Conservation (phyloP, 768 basidiomycete species). For the Auricularia auricula-judae region DNA sequence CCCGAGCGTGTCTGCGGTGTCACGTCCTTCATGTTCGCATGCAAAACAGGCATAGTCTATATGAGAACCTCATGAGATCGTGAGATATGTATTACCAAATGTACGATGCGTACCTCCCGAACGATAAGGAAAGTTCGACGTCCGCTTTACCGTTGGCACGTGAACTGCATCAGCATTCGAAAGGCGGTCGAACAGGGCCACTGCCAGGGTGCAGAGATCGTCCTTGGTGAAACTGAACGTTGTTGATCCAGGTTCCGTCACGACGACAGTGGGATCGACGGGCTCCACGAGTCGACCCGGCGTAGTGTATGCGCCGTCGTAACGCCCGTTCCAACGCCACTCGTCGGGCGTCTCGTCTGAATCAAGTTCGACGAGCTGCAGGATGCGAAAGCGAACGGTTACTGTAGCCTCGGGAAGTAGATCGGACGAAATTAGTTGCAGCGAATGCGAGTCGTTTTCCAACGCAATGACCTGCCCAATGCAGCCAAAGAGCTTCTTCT, state of each 20-base stretch:
- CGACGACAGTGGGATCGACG: not conserved
- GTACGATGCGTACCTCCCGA: not conserved
- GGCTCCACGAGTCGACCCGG: not conserved
- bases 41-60: not conserved
- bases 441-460: not conserved
- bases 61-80: not conserved
- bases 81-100: not conserved
- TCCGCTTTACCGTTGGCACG: not conserved
- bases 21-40: not conserved
- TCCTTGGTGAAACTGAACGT: not conserved
- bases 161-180: not conserved
- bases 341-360: not conserved
- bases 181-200: not conserved
- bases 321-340: not conserved
- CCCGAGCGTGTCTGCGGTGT: not conserved
- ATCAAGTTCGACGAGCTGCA: not conserved
- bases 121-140: not conserved
- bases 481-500: not conserved
- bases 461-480: not conserved
- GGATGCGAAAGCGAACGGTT: not conserved
- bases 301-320: not conserved
- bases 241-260: not conserved
- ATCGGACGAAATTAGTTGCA: not conserved
- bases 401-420: not conserved
- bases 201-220: not conserved